Evolutionary conservation across 2,329 filamentous ascomycete genomes (phyloP).

Genomic region (Botrytis porri): DNA sequence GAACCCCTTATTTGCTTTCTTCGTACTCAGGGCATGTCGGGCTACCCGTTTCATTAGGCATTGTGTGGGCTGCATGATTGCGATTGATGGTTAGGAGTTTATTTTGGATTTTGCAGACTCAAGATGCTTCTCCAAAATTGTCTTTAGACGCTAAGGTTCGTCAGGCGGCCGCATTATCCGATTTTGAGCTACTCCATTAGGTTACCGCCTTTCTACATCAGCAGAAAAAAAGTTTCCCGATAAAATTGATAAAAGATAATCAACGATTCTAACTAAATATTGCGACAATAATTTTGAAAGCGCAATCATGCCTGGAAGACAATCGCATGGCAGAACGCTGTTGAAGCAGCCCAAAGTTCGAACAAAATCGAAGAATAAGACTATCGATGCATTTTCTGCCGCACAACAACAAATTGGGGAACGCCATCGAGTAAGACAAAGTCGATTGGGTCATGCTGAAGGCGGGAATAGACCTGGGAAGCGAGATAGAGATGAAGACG

Average conservation of each 20-base stretch:
- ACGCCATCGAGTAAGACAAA: conserved; percentile 50
- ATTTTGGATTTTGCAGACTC: conserved; percentile 7
- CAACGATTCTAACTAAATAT: conserved; percentile 15
- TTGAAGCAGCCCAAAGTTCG: conserved; percentile 40
- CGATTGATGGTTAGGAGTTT: not conserved
- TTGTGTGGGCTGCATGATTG: conserved; percentile 63
- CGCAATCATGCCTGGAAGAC: conserved; percentile 38
- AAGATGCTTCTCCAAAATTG: conserved; percentile 17
- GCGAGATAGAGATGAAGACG: conserved; percentile 44
- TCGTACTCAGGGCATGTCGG: conserved; percentile 82
- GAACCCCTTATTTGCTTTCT: conserved; percentile 88
- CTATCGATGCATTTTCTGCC: conserved; percentile 58
- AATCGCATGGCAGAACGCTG: conserved; percentile 37
- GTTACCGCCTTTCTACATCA: not conserved
- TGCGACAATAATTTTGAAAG: not conserved
- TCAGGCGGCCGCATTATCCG: conserved; percentile 29
- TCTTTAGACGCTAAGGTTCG: not conserved
- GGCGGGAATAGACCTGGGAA: conserved; percentile 42
- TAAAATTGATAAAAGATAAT: conserved; percentile 27
- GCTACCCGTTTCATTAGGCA: conserved; percentile 65
- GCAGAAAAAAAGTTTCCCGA: conserved; percentile 28
- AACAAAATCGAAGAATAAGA: conserved; percentile 46
- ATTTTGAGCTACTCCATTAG: not conserved
- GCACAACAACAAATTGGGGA: conserved; percentile 57
- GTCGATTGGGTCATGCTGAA: conserved; percentile 55